These are phyloP conservation scores for Myochromella boudieri DNA, from an alignment of 768 basidiomycete genomes.

Conservation along the genomic window DNA sequence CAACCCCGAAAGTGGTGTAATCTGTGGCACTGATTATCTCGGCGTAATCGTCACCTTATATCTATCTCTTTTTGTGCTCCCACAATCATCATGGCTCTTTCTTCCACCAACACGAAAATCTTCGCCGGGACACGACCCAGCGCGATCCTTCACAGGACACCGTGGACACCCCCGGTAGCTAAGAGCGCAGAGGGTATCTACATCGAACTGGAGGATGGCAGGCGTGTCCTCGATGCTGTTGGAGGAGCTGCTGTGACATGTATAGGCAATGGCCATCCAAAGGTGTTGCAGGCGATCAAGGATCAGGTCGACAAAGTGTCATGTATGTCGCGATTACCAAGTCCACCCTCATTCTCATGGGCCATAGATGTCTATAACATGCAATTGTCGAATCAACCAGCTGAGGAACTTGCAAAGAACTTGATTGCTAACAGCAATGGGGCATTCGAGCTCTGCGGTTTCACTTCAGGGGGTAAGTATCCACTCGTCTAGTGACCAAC, in stretches of 20 bases:
- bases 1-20: slow-evolving; percentile 8
- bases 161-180: slow-evolving; percentile 74
- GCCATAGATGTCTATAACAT: slow-evolving; percentile 79
- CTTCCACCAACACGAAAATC: not conserved
- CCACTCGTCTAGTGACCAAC: not conserved
- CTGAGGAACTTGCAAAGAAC: slow-evolving; percentile 72
- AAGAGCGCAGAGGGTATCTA: slow-evolving; percentile 67
- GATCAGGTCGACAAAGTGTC: slow-evolving; percentile 77
- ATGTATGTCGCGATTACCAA: slow-evolving; percentile 47
- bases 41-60: not conserved
- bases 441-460: slow-evolving; percentile 70
- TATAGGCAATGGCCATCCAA: slow-evolving; percentile 72
- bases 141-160: slow-evolving; percentile 64
- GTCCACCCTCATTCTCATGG: not conserved
- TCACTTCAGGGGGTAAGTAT: slow-evolving; percentile 69
- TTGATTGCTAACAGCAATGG: slow-evolving; percentile 68
- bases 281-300: slow-evolving; percentile 71
- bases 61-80: too few relatives aligned
- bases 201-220: slow-evolving; percentile 69
- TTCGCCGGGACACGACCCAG: slow-evolving; percentile 14
- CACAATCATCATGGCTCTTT: not conserved
- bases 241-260: slow-evolving; percentile 87
- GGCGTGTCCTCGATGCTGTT: slow-evolving; percentile 70
- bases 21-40: slow-evolving; percentile 3
- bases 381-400: slow-evolving; percentile 79